Evolutionary conservation across 1,284 basidiomycete species (phyloP), one percentile per base, ranked within the genome.

Genomic region (Leucoagaricus sp.): DNA sequence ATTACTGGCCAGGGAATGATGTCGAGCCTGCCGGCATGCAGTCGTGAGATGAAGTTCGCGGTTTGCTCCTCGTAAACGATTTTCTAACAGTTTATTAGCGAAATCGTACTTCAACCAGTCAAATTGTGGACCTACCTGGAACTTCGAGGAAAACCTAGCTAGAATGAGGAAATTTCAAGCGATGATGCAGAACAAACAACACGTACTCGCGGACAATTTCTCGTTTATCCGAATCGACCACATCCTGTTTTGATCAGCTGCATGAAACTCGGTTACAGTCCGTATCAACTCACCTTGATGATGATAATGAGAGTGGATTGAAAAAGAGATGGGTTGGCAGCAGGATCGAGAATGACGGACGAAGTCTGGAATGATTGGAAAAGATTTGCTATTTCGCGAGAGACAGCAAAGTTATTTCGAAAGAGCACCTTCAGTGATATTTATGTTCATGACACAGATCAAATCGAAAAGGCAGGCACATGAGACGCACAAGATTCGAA

Each of bases 1-100:
- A 86, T 86, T 26, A 87, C 81, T 0, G 83, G 84, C 84, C 85
- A 87, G 13, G 84, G 83, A 17, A 87, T 75, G 15, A 87, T 86
- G 36, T 74, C 75, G 3, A 86, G 61, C 48, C 75, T 74, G 0
- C 84, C 83, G 0, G 73, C 72, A 57, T 87, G 81, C 4, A 85
- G 69, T 1, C 74, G 75, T 13, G 80, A 77, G 53, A 86, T 83
- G 65, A 86, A 87, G 58, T 87, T 86, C 0, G 80, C 73, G 28
- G 76, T 81, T 65, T 85, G 82, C 54, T 87, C 84, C 1, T 80
- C 74, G 57, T 80, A 74, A 1, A 57, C 55, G 26, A 56, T 56
- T 49, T 46, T 56, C 55, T 56, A n/a, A n/a, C n/a, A n/a, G n/a
- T n/a, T n/a, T n/a, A n/a, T n/a, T n/a, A n/a, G n/a, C 6, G 29